Evolutionary conservation across 768 basidiomycete genomes (phyloP), one percentile per base, ranked within the genome.

Genomic region (Kwoniella botswanensis): DNA sequence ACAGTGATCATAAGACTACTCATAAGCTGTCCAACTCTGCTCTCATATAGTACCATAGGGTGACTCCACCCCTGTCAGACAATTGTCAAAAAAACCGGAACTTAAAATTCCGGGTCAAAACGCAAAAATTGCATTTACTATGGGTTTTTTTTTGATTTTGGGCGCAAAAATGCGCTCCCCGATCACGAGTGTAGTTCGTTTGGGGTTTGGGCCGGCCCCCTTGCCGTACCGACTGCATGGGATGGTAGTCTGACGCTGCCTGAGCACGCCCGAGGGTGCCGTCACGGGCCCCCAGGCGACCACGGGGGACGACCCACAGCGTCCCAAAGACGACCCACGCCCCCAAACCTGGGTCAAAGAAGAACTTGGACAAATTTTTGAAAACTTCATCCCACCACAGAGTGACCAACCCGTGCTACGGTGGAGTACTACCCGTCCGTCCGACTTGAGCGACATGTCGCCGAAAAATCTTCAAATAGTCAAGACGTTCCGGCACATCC

Each of bases 271-370:
- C 18, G 46, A 50, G n/a, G 46, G 46, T 50, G 46, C 17, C 10
- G 12, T 18, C n/a, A 50, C 35, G 46, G 46, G 13, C 35, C 46
- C 18, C 46, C 18, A 18, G 46, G 46, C 12, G 13, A 50, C 46
- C 46, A 21, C 10, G 2, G 4, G 21, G 29, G 56, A 57, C 56
- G 29, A 24, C 56, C 56, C 56, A 41, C 21, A 15, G 57, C 24
- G 86, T 87, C 89, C 89, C 76, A 86, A 87, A 88, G 84, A 86
- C 83, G 83, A 87, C 86, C 88, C 89, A 89, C 88, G 84, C 84
- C 88, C 88, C 88, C 86, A 89, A 89, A 86, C 89, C 90, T 87
- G 89, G 89, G 12, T 87, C 84, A 87, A 87, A 89, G 88, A 89
- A 89, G 89, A 89, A 89, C 87, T 89, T 88, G 87, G 87, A 87